Base-by-base conservation (phyloP, 2,329 filamentous ascomycete species). In the Neopestalotiopsis rosae region DNA sequence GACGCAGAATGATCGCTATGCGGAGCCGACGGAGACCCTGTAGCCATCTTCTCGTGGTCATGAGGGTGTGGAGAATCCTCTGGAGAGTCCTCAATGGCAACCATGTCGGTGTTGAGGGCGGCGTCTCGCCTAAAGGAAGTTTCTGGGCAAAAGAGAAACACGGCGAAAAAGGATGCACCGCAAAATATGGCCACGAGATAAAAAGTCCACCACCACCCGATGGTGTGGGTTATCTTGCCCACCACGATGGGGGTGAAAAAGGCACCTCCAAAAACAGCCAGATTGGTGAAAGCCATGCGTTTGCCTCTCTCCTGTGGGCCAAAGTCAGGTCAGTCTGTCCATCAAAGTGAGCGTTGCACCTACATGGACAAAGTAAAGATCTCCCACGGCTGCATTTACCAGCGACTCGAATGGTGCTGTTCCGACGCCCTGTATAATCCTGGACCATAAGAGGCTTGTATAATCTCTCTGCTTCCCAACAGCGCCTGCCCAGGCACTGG, bases 121-220 rank as follows among this genome's bases (percentile, higher is more conserved):
- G 85, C 81, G 7, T 92, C 88, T 34, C 95, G 88, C 45, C 86
- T 85, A 77, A 90, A 98, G 1, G 94, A 90, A 0, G 93, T 97
- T 81, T 98, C 95, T 0, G 95, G 95, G 63, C 93, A 93, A 72
- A 95, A 89, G 72, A 97, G 87, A 70, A 96, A 83, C 24, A 97
- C 83, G 12, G 92, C 81, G 0, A 94, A 90, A 4, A 98, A 81
- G 67, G 91, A 88, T 5, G 83, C 85, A 4, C 86, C 93, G 59
- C 90, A 87, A 80, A 97, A 97, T 73, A 98, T 97, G 69, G 94
- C 89, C 14, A 97, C 89, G 57, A 98, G 88, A 79, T 95, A 94
- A 77, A 98, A 98, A 0, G 91, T 92, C 94, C 94, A 97, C 77
- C 88, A 83, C 91, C 94, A 97, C n/a, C 90, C 90, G 64, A 97